Conservation (phyloP, 495 filamentous ascomycete species). For the Penicillium soppii region DNA sequence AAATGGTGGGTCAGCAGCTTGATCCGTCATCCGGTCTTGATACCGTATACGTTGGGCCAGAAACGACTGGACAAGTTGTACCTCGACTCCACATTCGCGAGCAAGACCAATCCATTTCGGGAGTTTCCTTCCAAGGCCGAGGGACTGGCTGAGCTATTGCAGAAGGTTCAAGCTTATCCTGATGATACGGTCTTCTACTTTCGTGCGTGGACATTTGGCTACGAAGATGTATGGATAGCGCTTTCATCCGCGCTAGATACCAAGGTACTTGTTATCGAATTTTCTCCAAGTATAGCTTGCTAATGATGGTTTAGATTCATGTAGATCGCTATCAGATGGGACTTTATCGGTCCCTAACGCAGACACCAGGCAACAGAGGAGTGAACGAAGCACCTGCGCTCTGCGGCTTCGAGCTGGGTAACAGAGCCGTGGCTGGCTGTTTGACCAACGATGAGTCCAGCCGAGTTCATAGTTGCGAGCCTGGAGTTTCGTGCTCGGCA, state of each 20-base stretch:
- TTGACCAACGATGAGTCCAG: conserved; percentile 62
- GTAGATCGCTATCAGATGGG: conserved; percentile 76
- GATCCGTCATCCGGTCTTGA: conserved; percentile 65
- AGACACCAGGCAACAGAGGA: conserved; percentile 25
- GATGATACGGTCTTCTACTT: conserved; percentile 79
- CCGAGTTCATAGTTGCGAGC: conserved; percentile 89
- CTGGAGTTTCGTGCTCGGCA: conserved; percentile 60
- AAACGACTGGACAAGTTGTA: conserved; percentile 77
- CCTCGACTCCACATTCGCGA: conserved; percentile 79
- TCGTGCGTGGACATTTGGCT: conserved; percentile 90
- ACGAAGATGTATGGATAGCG: conserved; percentile 88
- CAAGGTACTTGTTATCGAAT: conserved; percentile 43
- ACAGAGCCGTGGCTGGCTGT: conserved; percentile 64
- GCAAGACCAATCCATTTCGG: conserved; percentile 40
- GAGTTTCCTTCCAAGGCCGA: conserved; percentile 63
- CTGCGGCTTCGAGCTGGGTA: conserved; percentile 75
- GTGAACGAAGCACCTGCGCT: conserved; percentile 63
- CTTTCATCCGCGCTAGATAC: conserved; percentile 67
- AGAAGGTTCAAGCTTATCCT: conserved; percentile 68
- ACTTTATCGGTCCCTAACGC: conserved; percentile 67
- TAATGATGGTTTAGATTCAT: conserved; percentile 59
- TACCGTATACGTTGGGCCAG: conserved; percentile 69
- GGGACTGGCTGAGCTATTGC: conserved; percentile 71
- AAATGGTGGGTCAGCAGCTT: conserved; percentile 68
- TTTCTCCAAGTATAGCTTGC: neutral